Evolutionary conservation across 2,329 filamentous ascomycete species (phyloP), one percentile per base, ranked within the genome.

Genomic region (Byssoonygena ceratinophila): DNA sequence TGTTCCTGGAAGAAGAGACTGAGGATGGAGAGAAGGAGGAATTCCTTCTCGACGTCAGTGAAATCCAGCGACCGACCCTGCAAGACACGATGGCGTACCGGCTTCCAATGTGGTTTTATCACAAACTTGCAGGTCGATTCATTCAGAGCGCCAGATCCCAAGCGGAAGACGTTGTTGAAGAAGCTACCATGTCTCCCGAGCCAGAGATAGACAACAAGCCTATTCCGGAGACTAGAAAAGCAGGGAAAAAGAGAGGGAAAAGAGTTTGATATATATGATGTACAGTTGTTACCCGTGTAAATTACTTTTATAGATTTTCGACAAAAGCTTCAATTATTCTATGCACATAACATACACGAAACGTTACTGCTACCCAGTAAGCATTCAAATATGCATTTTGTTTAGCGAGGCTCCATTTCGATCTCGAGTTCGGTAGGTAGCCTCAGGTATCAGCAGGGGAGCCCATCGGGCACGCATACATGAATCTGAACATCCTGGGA

Each of bases 1-100:
- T 98, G 11, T 98, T 87, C 65, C 76, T 98, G n/a, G 90, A 97
- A 69, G 87, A 94, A 64, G 79, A 87, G 61, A 87, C 88, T 48
- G 89, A 90, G 59, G 87, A 96, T 22, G 92, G 92, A 50, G 81
- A 86, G 52, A 78, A 81, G 29, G 80, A 85, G 59, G 87, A 96
- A 66, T 94, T 84, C 65, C 73, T 96, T 58, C 81, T 98, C 55
- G 91, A 98, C 66, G 82, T 96, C 63, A 80, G 89, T 55, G 88
- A 96, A 67, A 83, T 98, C 55, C 76, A 78, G 41, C 74, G 77
- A 59, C 92, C 92, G 0, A 85, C 83, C 2, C 72, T 96, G 67
- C 79, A 72, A 57, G 86, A 97, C 64, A 98, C 92, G 0, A 82
- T 89, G 55, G 77, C 97, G 41, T 80, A 85, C 68, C 84, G 84